Base-by-base conservation (phyloP, 148 eudicot species). In the Rhododendron molle region DNA sequence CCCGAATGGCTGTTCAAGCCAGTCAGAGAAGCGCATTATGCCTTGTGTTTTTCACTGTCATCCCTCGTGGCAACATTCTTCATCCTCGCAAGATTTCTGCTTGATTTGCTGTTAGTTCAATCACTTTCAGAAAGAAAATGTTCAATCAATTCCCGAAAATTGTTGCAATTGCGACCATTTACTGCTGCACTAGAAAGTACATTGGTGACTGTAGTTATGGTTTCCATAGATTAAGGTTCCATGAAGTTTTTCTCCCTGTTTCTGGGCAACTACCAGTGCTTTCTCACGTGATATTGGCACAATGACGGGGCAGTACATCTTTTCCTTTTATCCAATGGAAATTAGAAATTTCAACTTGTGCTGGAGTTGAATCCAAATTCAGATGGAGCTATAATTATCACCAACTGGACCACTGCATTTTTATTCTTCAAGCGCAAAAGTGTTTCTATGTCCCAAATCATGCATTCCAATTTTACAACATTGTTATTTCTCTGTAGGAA, bases 1-100 rank as follows among this genome's bases (percentile, higher is more conserved):
- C 49, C 49, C 12, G 11, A 46, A 46, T 46, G 49, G 49, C 49
- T 46, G 49, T 46, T 46, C 49, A 46, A 46, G 49, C 9, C 49
- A 46, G 49, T 46, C 11, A 9, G 49, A 46, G 49, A 9, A 46
- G 49, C 0, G 49, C 99, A 46, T 96, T 96, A 89, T 92, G 95
- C 90, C 98, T 96, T 49, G 86, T 96, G 40, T 95, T 96, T 87
- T 95, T 95, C 87, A 97, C 99, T 52, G 98, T 96, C 36, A 26
- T 78, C 81, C 85, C 49, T 79, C 80, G 81, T 80, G 49, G 1
- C 49, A 46, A 34, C 52, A 28, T 34, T 74, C 4, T 62, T 84
- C 23, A 9, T 78, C 34, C 40, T 69, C 20, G 0, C 23, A 58
- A 56, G 32, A 81, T 58, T 44, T 67, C 9, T 46, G 49, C 49